These are phyloP conservation scores for Babesia divergens DNA, from an alignment of 169 alveolate genomes.

Conservation along the genomic window DNA sequence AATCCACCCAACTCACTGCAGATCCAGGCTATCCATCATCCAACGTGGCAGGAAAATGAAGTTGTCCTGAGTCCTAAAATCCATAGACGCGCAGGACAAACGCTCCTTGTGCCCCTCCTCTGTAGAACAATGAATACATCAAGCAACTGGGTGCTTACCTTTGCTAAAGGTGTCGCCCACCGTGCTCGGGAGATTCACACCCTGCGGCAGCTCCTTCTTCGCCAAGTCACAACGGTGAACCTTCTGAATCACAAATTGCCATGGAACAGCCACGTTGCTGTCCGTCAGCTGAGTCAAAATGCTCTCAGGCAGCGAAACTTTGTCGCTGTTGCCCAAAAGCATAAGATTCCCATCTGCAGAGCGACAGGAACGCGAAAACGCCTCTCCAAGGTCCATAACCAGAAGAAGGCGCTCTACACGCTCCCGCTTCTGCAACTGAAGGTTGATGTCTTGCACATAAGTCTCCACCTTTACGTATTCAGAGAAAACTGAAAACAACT, in stretches of 20 bases:
- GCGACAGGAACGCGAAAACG: slow-evolving; percentile 34
- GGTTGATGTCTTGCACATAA: slow-evolving; percentile 54
- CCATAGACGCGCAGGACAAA: slow-evolving; percentile 49
- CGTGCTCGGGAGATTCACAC: not conserved
- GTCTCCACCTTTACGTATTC: slow-evolving; percentile 34
- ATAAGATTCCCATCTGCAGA: slow-evolving; percentile 42
- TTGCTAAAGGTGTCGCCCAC: slow-evolving; percentile 4
- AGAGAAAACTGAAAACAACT: not conserved
- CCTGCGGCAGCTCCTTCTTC: not conserved
- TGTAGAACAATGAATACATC: not conserved
- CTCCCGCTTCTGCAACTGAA: not conserved
- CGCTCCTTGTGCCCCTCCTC: slow-evolving; percentile 59
- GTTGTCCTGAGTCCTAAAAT: slow-evolving; percentile 53
- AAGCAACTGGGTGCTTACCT: not conserved
- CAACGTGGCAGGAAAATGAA: slow-evolving; percentile 65
- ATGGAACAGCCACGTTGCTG: slow-evolving; percentile 39
- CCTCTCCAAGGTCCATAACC: slow-evolving; percentile 55
- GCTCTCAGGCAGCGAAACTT: slow-evolving; percentile 55
- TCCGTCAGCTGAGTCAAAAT: slow-evolving; percentile 36
- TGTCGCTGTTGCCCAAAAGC: slow-evolving; percentile 53
- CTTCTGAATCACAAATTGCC: slow-evolving; percentile 56
- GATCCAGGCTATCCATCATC: slow-evolving; percentile 56
- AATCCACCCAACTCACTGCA: slow-evolving; percentile 13
- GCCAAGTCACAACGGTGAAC: slow-evolving; percentile 31
- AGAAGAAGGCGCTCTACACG: slow-evolving; percentile 20